Evolutionary conservation across 495 filamentous ascomycete species (phyloP).

Genomic region (Neurospora cerealis): DNA sequence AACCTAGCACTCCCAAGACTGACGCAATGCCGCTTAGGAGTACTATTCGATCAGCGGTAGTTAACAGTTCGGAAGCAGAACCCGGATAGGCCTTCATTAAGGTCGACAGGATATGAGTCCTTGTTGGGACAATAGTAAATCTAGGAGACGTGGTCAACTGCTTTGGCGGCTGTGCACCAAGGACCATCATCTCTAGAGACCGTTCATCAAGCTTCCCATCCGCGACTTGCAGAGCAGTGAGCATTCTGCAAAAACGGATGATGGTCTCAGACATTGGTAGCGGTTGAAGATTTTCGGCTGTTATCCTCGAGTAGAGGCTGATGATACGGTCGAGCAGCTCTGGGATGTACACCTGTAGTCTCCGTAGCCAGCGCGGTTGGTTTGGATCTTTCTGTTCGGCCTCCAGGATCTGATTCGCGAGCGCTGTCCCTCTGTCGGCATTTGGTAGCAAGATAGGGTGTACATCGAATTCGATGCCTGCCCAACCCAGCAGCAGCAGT

Average conservation of each 20-base stretch:
- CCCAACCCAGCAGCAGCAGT: conserved; percentile 76
- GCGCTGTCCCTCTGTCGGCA: conserved; percentile 34
- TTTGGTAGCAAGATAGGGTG: conserved; percentile 39
- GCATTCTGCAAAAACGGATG: conserved; percentile 66
- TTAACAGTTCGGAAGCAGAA: conserved; percentile 48
- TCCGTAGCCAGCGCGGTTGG: conserved; percentile 35
- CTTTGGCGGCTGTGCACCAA: conserved; percentile 23
- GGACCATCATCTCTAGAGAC: conserved; percentile 57
- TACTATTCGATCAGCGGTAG: conserved; percentile 59
- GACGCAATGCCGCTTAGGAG: conserved; percentile 83
- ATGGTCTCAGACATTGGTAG: conserved; percentile 72
- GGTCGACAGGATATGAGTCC: conserved; percentile 58
- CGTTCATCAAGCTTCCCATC: conserved; percentile 58
- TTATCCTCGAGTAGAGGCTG: conserved; percentile 70
- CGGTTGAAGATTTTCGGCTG: conserved; percentile 71
- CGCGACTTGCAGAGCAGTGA: conserved; percentile 58
- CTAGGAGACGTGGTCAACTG: conserved; percentile 32
- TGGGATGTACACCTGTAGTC: conserved; percentile 32
- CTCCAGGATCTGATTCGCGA: conserved; percentile 37
- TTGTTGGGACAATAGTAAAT: conserved; percentile 41
- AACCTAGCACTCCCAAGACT: conserved; percentile 62
- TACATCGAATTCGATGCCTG: conserved; percentile 78
- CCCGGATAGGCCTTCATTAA: conserved; percentile 66
- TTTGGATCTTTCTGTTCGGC: conserved; percentile 29
- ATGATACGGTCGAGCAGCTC: conserved; percentile 70